Evolutionary conservation across 2,329 filamentous ascomycete genomes (phyloP).

Genomic region (Colletotrichum sp.): DNA sequence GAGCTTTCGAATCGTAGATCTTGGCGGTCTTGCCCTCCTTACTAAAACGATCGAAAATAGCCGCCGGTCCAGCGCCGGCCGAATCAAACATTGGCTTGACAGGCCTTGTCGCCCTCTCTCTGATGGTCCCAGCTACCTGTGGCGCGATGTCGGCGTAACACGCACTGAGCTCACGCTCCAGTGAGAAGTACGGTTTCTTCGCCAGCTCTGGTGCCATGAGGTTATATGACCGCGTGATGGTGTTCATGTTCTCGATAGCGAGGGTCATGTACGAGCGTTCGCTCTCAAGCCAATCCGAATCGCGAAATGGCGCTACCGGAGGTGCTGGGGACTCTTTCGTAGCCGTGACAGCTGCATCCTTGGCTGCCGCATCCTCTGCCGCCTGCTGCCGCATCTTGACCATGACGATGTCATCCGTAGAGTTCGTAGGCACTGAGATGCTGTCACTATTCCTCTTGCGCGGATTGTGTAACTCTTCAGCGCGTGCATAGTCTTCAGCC

Average conservation of each 20-base stretch:
- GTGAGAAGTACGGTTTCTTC: conserved; percentile 88
- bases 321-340: conserved; percentile 23
- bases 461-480: conserved; percentile 73
- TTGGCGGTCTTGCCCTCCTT: conserved; percentile 56
- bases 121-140: conserved; percentile 73
- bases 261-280: conserved; percentile 79
- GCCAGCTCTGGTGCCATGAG: conserved; percentile 91
- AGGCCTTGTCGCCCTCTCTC: conserved; percentile 64
- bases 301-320: conserved; percentile 72
- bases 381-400: conserved; percentile 43
- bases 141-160: conserved; percentile 91
- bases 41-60: conserved; percentile 67
- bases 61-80: conserved; percentile 39
- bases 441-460: conserved; percentile 50
- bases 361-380: background rate
- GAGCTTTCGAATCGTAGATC: conserved; percentile 76
- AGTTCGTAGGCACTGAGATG: conserved; percentile 50
- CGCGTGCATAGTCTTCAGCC: conserved; percentile 76
- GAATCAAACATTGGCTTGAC: conserved; percentile 35
- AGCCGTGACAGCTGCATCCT: background rate
- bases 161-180: conserved; percentile 79
- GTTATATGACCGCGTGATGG: conserved; percentile 86
- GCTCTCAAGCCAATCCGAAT: conserved; percentile 74
- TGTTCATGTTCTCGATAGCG: conserved; percentile 79
- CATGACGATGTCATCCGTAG: conserved; percentile 55